Conservation (phyloP, 1,284 basidiomycete species). For the Sutorius eximius region DNA sequence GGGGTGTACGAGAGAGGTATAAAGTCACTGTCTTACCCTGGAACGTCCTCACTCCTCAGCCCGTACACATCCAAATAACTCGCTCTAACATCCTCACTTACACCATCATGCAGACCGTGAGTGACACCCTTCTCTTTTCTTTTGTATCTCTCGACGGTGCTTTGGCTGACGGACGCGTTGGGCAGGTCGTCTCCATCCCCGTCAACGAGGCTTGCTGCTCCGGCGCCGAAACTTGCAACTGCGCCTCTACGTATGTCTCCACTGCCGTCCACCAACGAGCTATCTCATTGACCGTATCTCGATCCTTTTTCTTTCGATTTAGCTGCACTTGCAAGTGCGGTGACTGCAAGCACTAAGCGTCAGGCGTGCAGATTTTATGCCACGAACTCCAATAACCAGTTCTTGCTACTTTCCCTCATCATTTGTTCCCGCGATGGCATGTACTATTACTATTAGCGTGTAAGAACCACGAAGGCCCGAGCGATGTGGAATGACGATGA, state of each 20-base stretch:
- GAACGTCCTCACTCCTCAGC: neutral
- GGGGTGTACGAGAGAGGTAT: slow-evolving; percentile 3
- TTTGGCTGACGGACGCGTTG: neutral
- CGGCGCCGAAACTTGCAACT: slow-evolving; percentile 8
- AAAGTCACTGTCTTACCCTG: neutral
- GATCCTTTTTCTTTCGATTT: neutral
- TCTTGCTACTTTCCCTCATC: neutral
- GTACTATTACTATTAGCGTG: neutral
- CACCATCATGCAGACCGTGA: slow-evolving; percentile 24
- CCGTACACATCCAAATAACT: slow-evolving; percentile 2
- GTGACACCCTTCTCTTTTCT: neutral
- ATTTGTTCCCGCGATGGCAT: neutral
- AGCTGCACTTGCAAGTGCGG: slow-evolving; percentile 22
- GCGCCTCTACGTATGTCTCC: slow-evolving; percentile 9
- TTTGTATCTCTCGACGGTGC: neutral
- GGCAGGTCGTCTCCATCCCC: slow-evolving; percentile 20
- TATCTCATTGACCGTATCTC: neutral
- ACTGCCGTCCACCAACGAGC: neutral
- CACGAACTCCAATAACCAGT: neutral
- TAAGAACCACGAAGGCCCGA: neutral
- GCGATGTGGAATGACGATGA: neutral
- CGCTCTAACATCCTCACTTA: neutral
- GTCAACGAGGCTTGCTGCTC: slow-evolving; percentile 29
- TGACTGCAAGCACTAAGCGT: slow-evolving; percentile 24
- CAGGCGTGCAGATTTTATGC: neutral